phyloP scores from a whole-genome alignment of 2,329 filamentous ascomycete genomes.

The Beauveria sp. region DNA sequence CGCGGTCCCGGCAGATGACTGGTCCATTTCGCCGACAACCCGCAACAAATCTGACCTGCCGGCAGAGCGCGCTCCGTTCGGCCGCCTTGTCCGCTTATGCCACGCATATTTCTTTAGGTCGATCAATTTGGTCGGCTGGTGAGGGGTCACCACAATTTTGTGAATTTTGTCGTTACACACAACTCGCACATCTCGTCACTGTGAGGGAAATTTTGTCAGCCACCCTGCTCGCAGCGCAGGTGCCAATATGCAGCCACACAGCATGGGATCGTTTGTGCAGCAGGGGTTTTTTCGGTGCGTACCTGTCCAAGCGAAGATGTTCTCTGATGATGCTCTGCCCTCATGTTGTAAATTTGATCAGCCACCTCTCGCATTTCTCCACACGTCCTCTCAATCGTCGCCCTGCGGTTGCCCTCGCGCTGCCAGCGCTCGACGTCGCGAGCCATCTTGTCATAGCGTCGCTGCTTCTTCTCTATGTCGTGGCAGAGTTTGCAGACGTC shows the following conservation, averaged over 20 bases:
- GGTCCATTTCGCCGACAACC: conserved; percentile 11
- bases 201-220: conserved; percentile 6
- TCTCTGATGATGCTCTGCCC: conserved; percentile 29
- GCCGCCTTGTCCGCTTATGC: conserved; percentile 2
- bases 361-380: conserved; percentile 60
- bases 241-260: neutral
- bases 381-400: conserved; percentile 65
- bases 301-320: conserved; percentile 27
- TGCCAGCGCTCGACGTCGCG: conserved; percentile 72
- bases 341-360: conserved; percentile 48
- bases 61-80: conserved; percentile 6
- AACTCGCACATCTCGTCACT: conserved; percentile 2
- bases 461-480: conserved; percentile 78
- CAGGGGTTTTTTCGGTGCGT: conserved; percentile 12
- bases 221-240: neutral
- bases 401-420: conserved; percentile 63
- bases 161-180: conserved; percentile 2
- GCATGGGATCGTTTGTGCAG: neutral
- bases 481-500: conserved; percentile 78
- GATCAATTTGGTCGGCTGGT: conserved; percentile 7
- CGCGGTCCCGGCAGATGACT: conserved; percentile 11
- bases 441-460: conserved; percentile 65
- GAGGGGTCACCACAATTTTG: conserved; percentile 9
- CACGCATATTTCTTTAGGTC: conserved; percentile 6
- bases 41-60: conserved; percentile 9